Percentiles rank a stretch among this genome's conserved stretches.
These are phyloP conservation scores for Paulownia fortunei DNA, from an alignment of 257 asterid genomes.

Conservation along the genomic window DNA sequence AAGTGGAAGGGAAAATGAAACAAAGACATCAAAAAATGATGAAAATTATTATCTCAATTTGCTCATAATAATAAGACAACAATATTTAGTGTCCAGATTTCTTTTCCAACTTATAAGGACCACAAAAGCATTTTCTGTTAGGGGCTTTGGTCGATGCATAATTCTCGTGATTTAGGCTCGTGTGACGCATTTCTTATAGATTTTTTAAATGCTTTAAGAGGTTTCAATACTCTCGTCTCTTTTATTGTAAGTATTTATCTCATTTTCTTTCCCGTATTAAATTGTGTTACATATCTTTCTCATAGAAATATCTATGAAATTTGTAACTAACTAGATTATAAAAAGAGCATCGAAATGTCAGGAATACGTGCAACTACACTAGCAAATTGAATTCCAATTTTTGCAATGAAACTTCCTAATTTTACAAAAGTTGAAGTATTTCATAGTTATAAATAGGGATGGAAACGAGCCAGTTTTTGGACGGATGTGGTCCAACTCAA, in stretches of 20 bases:
- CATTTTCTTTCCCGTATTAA: background rate
- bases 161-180: slow-evolving; percentile 50
- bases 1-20: slow-evolving; percentile 12
- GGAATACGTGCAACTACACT: too few species aligned
- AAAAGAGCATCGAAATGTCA: too few species aligned
- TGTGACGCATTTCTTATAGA: slow-evolving; percentile 32
- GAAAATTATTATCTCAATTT: slow-evolving; percentile 8
- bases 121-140: slow-evolving; percentile 47
- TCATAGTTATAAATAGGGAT: too few species aligned
- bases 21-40: slow-evolving; percentile 12
- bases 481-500: too few species aligned
- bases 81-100: slow-evolving; percentile 30
- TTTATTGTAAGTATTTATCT: background rate
- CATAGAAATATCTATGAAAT: background rate
- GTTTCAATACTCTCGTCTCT: background rate
- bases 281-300: background rate
- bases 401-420: too few species aligned
- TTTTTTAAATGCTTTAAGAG: background rate
- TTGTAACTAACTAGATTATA: too few species aligned
- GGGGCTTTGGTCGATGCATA: slow-evolving; percentile 35
- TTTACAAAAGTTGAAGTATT: too few species aligned
- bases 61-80: slow-evolving; percentile 13
- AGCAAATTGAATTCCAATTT: too few species aligned
- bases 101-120: slow-evolving; percentile 51
- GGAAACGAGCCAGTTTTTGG: too few species aligned